These are phyloP conservation scores for Pseudogymnoascus sp. DNA, from an alignment of 2,329 filamentous ascomycete genomes.

Conservation along the genomic window DNA sequence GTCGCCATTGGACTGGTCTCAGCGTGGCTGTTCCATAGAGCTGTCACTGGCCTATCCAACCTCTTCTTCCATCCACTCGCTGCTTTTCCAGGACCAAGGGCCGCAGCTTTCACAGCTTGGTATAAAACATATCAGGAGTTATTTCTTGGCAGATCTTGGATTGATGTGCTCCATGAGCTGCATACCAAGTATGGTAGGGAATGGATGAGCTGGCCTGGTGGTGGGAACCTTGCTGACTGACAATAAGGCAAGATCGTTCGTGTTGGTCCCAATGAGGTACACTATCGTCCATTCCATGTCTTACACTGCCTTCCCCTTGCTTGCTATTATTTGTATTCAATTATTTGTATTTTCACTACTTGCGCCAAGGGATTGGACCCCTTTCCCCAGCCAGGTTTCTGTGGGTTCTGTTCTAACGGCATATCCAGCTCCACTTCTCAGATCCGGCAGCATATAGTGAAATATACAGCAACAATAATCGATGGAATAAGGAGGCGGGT, in stretches of 20 bases:
- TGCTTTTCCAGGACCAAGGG: conserved; percentile 26
- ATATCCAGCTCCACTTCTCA: conserved; percentile 34
- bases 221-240: background rate
- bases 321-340: background rate
- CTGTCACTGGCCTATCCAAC: conserved; percentile 12
- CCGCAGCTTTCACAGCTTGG: conserved; percentile 24
- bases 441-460: conserved; percentile 35
- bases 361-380: background rate
- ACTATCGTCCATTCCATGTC: background rate
- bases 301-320: background rate
- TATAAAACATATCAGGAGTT: conserved; percentile 24
- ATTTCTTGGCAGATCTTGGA: conserved; percentile 16
- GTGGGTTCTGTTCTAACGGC: background rate
- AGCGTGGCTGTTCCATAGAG: background rate
- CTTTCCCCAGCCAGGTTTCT: background rate
- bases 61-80: conserved; percentile 25
- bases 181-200: conserved; percentile 31
- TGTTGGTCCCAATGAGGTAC: conserved; percentile 20
- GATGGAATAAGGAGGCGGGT: conserved; percentile 35
- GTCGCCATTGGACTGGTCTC: background rate
- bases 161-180: conserved; percentile 21
- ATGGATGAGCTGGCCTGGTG: background rate
- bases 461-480: conserved; percentile 35
- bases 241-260: conserved; percentile 24
- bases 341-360: background rate